A percentile compares a stretch with the other conserved stretches of the same genome.
These are phyloP conservation scores for Dryadomyces sulphureus DNA, from an alignment of 2,329 filamentous ascomycete genomes.

Conservation along the genomic window DNA sequence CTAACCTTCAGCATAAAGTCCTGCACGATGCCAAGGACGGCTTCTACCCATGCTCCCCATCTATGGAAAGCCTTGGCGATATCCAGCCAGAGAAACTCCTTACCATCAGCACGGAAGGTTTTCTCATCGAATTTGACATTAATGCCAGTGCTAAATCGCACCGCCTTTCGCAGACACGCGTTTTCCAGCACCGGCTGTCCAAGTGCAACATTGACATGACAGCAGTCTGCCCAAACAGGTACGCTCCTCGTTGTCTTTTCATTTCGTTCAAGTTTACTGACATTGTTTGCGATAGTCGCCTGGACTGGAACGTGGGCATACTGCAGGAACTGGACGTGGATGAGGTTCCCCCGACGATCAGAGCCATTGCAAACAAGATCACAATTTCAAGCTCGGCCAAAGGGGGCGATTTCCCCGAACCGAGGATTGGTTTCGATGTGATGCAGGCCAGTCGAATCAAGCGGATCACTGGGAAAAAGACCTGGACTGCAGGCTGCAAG, in stretches of 20 bases:
- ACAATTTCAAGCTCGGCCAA: conserved; percentile 10
- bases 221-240: conserved; percentile 20
- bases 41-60: conserved; percentile 7
- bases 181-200: conserved; percentile 5
- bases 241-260: conserved; percentile 7
- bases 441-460: conserved; percentile 13
- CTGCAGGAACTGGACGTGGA: conserved; percentile 11
- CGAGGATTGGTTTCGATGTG: conserved; percentile 10
- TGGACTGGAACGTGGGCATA: conserved; percentile 24
- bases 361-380: conserved; percentile 14
- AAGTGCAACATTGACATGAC: conserved; percentile 11
- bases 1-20: not conserved
- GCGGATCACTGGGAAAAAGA: conserved; percentile 17
- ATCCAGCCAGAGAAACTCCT: conserved; percentile 7
- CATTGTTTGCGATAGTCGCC: conserved; percentile 11
- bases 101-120: conserved; percentile 7
- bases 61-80: conserved; percentile 3
- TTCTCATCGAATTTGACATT: conserved; percentile 10
- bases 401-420: conserved; percentile 14
- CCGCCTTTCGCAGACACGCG: conserved; percentile 4
- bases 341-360: conserved; percentile 11
- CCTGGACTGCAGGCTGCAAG: conserved; percentile 19
- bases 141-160: conserved; percentile 5
- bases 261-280: not conserved
- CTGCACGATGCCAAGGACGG: not conserved